Evolutionary conservation across 2,329 filamentous ascomycete species (phyloP).

Genomic region (Fusarium verrucosum): DNA sequence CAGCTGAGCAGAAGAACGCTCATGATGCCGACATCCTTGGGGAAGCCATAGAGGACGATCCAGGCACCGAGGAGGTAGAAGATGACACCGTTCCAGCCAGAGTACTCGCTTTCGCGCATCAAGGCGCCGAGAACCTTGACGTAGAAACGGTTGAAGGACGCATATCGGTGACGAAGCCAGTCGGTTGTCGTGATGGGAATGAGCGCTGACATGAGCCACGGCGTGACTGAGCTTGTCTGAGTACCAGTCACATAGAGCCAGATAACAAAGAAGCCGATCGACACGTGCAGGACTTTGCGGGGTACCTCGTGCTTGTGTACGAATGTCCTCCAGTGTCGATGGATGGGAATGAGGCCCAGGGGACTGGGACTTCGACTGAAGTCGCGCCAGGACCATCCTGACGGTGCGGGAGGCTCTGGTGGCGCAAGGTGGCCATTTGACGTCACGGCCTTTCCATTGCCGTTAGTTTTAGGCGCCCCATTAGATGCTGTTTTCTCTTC

Average conservation of each 20-base stretch:
- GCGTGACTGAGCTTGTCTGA: constrained; percentile 81
- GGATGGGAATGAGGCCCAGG: constrained; percentile 92
- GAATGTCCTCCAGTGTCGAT: constrained; percentile 88
- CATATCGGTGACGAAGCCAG: constrained; percentile 82
- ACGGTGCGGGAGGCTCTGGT: constrained; percentile 65
- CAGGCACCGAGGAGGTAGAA: constrained; percentile 94
- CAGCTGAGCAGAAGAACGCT: constrained; percentile 90
- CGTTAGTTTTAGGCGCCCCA: constrained; percentile 47
- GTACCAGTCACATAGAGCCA: constrained; percentile 84
- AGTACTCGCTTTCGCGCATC: constrained; percentile 96
- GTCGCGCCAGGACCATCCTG: constrained; percentile 82
- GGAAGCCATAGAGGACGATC: constrained; percentile 84
- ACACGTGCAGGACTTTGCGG: constrained; percentile 91
- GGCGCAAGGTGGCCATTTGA: constrained; percentile 76
- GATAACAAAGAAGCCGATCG: constrained; percentile 93
- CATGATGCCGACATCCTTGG: constrained; percentile 93
- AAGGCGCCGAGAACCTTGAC: constrained; percentile 85
- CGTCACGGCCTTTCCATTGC: constrained; percentile 45
- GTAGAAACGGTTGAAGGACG: constrained; percentile 85
- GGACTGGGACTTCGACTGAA: constrained; percentile 93
- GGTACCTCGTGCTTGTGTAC: constrained; percentile 98
- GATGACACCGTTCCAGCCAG: constrained; percentile 95
- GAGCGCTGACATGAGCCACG: constrained; percentile 81
- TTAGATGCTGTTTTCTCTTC: constrained; percentile 44
- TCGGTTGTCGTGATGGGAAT: constrained; percentile 87